Percentiles rank a stretch among this genome's conserved stretches.
These are phyloP conservation scores for Aureobasidium pullulans DNA, from an alignment of 2,329 filamentous ascomycete species.

Conservation along the genomic window DNA sequence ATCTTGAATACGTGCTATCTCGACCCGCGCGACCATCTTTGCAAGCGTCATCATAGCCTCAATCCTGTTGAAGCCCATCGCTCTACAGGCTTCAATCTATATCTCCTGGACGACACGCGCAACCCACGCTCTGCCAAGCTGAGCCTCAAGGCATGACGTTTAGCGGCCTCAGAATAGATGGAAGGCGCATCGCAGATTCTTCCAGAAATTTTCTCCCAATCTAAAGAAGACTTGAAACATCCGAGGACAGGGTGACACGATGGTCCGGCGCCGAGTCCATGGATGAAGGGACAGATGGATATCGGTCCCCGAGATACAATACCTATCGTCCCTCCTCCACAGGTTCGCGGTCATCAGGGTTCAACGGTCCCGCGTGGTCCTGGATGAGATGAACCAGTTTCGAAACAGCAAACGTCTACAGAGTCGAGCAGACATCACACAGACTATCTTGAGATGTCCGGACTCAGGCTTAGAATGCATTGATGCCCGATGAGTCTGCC, in stretches of 20 bases:
- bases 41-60: neutral
- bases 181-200: neutral
- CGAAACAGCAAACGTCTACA: neutral
- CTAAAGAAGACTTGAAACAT: neutral
- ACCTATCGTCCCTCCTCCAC: neutral
- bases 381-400: neutral
- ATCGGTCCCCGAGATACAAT: neutral
- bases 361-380: conserved; percentile 6
- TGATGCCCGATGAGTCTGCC: neutral
- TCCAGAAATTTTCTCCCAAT: neutral
- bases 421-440: neutral
- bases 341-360: neutral
- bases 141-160: neutral
- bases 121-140: neutral
- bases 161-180: neutral
- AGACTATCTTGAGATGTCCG: neutral
- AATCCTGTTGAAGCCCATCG: neutral
- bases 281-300: neutral
- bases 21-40: neutral
- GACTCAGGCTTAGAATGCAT: neutral
- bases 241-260: neutral
- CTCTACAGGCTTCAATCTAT: neutral
- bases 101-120: neutral
- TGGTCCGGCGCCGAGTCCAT: neutral
- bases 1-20: neutral